Percentiles rank a stretch among this genome's conserved stretches.
These are phyloP conservation scores for Hippophae gyantsensis DNA, from an alignment of 306 rosid species.

Conservation along the genomic window DNA sequence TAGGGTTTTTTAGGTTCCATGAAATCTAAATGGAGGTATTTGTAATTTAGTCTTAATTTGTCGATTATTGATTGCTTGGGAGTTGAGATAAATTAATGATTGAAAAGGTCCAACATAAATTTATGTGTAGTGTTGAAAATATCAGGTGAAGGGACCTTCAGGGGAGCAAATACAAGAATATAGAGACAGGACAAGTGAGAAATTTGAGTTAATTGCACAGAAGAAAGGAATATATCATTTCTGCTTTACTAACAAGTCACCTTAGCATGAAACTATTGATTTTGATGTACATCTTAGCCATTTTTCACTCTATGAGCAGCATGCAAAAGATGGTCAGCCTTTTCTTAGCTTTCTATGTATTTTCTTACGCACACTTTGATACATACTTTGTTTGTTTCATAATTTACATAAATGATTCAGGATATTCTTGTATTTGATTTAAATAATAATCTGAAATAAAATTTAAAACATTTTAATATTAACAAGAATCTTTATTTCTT, in stretches of 20 bases:
- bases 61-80: neutral
- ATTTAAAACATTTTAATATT: too few species aligned
- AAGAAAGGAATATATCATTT: conserved; percentile 46
- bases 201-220: conserved; percentile 44
- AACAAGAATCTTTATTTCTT: too few species aligned
- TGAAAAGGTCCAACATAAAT: neutral
- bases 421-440: too few species aligned
- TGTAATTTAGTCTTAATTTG: neutral
- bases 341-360: neutral
- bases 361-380: neutral
- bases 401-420: too few species aligned
- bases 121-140: conserved; percentile 2
- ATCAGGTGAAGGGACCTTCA: conserved; percentile 50
- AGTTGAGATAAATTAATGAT: too few species aligned
- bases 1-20: too few species aligned
- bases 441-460: fast-evolving
- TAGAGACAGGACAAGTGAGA: conserved; percentile 53
- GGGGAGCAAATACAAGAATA: conserved; percentile 47
- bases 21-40: too few species aligned
- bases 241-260: conserved; percentile 76
- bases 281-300: conserved; percentile 65
- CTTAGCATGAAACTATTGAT: conserved; percentile 71
- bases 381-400: too few species aligned
- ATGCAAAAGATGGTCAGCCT: conserved; percentile 48
- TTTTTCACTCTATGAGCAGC: conserved; percentile 37